Percentiles rank a stretch among this genome's conserved stretches.
These are phyloP conservation scores for Chenopodium quinoa DNA, from an alignment of 148 eudicot species.

Conservation along the genomic window DNA sequence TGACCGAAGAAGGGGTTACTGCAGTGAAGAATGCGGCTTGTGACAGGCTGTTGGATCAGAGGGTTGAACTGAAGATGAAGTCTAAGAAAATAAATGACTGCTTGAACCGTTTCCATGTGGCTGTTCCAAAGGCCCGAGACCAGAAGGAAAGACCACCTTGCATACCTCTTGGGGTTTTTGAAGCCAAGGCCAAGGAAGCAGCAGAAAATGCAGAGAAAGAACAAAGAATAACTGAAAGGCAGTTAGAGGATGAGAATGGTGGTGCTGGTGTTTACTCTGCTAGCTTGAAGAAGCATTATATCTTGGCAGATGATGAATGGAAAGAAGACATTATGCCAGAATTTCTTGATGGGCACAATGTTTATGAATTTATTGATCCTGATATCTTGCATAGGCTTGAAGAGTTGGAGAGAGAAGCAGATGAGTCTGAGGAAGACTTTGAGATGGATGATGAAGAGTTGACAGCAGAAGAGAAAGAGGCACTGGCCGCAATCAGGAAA, in stretches of 20 bases:
- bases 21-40: constrained; percentile 89
- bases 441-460: constrained; percentile 73
- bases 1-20: constrained; percentile 82
- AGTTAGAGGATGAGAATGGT: constrained; percentile 80
- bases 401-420: constrained; percentile 79
- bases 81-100: constrained; percentile 89
- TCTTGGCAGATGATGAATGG: constrained; percentile 86
- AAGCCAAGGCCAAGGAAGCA: constrained; percentile 62
- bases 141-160: constrained; percentile 71
- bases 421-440: constrained; percentile 65
- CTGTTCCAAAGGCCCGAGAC: constrained; percentile 82
- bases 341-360: constrained; percentile 87
- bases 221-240: constrained; percentile 70
- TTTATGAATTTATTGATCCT: constrained; percentile 81
- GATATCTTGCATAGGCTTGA: constrained; percentile 81
- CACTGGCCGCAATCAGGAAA: constrained; percentile 65
- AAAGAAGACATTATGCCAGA: constrained; percentile 87
- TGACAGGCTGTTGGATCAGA: constrained; percentile 80
- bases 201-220: constrained; percentile 26
- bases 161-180: constrained; percentile 76
- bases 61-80: constrained; percentile 93
- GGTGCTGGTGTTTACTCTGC: constrained; percentile 98
- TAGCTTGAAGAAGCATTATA: constrained; percentile 73
- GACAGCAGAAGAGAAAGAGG: constrained; percentile 62
- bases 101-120: constrained; percentile 88